phyloP scores from a whole-genome alignment of 139 green algal species.

The Pleodorina starrii region DNA sequence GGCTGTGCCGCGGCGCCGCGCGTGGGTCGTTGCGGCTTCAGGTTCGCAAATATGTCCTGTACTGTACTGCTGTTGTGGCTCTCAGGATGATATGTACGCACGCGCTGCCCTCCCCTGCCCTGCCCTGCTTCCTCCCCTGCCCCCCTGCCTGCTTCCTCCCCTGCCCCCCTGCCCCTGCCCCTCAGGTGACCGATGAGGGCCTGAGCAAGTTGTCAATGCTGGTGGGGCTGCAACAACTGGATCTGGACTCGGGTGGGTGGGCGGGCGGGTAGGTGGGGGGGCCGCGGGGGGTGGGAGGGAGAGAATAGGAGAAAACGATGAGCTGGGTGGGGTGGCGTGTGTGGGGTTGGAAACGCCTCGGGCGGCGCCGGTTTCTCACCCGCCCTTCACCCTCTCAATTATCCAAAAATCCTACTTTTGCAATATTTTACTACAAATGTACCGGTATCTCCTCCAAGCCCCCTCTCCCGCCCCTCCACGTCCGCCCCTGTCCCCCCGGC shows the following conservation, averaged over 20 bases:
- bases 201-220: constrained; percentile 5
- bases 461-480: neutral
- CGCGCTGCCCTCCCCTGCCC: neutral
- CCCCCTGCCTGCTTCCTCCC: too few species aligned
- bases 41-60: too few species aligned
- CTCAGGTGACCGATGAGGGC: constrained; percentile 44
- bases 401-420: too few species aligned
- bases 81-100: neutral
- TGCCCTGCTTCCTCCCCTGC: neutral
- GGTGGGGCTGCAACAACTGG: constrained; percentile 31
- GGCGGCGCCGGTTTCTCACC: too few species aligned
- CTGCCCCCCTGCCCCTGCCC: neutral
- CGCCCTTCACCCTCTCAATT: too few species aligned
- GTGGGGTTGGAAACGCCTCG: too few species aligned
- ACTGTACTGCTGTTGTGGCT: too few species aligned
- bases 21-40: too few species aligned
- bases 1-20: too few species aligned
- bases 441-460: too few species aligned
- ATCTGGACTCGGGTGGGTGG: constrained; percentile 45
- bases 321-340: neutral
- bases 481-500: too few species aligned
- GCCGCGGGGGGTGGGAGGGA: neutral
- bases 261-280: neutral
- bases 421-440: too few species aligned
- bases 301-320: neutral